A percentile compares a stretch with the other conserved stretches of the same genome.
Conservation (phyloP, 73 alveolate species). For the Paraurostyla sp. region DNA sequence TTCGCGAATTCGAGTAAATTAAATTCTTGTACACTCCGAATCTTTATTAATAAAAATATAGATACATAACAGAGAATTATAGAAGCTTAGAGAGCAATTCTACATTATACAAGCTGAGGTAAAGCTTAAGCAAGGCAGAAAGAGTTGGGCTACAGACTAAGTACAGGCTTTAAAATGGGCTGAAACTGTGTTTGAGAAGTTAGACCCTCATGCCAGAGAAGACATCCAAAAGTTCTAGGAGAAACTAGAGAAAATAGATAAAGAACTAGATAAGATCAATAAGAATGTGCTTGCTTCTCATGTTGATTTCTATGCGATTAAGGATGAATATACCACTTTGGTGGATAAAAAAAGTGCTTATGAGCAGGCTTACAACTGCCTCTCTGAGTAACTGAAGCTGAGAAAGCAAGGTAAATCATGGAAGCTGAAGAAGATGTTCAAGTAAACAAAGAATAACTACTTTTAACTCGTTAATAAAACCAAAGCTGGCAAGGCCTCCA, state of each 20-base stretch:
- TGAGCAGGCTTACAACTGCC: slow-evolving; percentile 31
- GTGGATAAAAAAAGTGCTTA: slow-evolving; percentile 42
- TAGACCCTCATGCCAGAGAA: slow-evolving; percentile 75
- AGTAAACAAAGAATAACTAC: neutral
- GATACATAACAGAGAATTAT: slow-evolving; percentile 75
- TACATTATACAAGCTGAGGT: slow-evolving; percentile 81
- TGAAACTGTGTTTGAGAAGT: slow-evolving; percentile 77
- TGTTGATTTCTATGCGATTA: slow-evolving; percentile 52
- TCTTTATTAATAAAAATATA: slow-evolving; percentile 70
- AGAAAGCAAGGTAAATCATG: slow-evolving; percentile 50
- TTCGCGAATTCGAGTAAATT: slow-evolving; percentile 58
- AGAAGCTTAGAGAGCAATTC: slow-evolving; percentile 81
- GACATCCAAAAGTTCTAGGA: slow-evolving; percentile 80
- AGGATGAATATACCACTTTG: slow-evolving; percentile 20
- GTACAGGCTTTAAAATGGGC: slow-evolving; percentile 79
- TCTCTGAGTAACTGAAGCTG: neutral
- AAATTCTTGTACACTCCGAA: slow-evolving; percentile 48
- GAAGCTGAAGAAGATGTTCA: neutral
- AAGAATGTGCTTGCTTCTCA: slow-evolving; percentile 57
- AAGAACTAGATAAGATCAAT: slow-evolving; percentile 72
- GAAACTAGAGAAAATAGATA: slow-evolving; percentile 78
- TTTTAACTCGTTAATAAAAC: slow-evolving; percentile 10
- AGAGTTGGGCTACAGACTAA: slow-evolving; percentile 83
- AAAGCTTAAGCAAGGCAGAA: slow-evolving; percentile 76
- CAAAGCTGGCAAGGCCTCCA: too few species aligned